Evolutionary conservation across 495 filamentous ascomycete species (phyloP).

Genomic region (Aspergillus coremiiformis): DNA sequence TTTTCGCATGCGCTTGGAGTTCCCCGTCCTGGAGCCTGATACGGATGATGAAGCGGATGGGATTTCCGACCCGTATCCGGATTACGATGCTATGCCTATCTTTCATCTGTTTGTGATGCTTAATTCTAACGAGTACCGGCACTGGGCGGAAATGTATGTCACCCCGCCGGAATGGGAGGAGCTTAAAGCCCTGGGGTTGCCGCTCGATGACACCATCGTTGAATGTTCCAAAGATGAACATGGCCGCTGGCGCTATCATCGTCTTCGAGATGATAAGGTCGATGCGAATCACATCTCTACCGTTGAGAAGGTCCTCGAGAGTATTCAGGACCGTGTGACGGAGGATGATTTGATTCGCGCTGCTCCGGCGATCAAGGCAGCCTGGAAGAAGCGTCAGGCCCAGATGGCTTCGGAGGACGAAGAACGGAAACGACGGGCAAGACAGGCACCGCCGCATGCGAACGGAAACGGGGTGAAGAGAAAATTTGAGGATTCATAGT

Average conservation of each 20-base stretch:
- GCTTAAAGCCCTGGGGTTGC: constrained; percentile 59
- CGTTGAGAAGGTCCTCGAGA: constrained; percentile 72
- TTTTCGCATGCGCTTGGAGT: constrained; percentile 71
- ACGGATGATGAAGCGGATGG: constrained; percentile 57
- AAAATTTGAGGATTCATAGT: constrained; percentile 41
- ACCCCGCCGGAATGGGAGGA: constrained; percentile 75
- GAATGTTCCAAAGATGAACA: constrained; percentile 76
- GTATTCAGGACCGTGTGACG: constrained; percentile 67
- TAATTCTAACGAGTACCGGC: constrained; percentile 49
- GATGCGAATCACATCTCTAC: constrained; percentile 83
- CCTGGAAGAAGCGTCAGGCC: constrained; percentile 59
- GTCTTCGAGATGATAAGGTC: constrained; percentile 83
- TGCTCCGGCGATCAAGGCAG: constrained; percentile 59
- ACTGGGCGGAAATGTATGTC: constrained; percentile 59
- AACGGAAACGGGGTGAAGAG: constrained; percentile 40
- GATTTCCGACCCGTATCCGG: constrained; percentile 39
- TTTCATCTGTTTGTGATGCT: constrained; percentile 54
- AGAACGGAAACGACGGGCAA: constrained; percentile 20
- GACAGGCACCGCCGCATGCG: constrained; percentile 15
- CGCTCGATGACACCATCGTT: constrained; percentile 75
- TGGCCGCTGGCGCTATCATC: constrained; percentile 72
- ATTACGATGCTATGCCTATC: constrained; percentile 56
- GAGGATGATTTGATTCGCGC: constrained; percentile 56
- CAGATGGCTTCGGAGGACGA: constrained; percentile 19
- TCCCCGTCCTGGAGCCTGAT: constrained; percentile 65